Evolutionary conservation across 73 alveolate genomes (phyloP).

Genomic region (Tetrahymena elliotti): DNA sequence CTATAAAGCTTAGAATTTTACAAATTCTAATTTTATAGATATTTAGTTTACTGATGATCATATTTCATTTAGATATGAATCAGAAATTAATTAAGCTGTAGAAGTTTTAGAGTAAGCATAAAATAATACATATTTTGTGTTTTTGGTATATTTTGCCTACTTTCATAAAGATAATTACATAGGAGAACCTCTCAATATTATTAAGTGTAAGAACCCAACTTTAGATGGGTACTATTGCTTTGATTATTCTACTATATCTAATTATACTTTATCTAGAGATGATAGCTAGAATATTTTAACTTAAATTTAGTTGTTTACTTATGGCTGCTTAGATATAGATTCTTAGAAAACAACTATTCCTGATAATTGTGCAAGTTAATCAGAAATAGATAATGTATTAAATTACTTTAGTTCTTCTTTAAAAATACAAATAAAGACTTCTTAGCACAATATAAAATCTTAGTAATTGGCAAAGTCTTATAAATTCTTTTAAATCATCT

Average conservation of each 20-base stretch:
- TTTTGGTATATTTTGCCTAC: neutral
- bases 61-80: neutral
- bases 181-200: neutral
- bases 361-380: neutral
- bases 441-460: neutral
- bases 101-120: neutral
- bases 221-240: neutral
- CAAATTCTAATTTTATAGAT: neutral
- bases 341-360: neutral
- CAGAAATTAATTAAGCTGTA: neutral
- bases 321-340: neutral
- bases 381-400: neutral
- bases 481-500: no score
- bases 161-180: neutral
- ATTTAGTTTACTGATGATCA: neutral
- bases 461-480: neutral
- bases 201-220: neutral
- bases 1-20: neutral
- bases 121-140: neutral
- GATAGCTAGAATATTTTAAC: neutral
- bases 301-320: neutral
- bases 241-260: neutral
- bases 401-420: neutral
- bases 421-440: neutral
- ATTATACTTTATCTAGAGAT: neutral